Evolutionary conservation across 2,329 filamentous ascomycete species (phyloP).

Genomic region (Fusarium oxysporum): DNA sequence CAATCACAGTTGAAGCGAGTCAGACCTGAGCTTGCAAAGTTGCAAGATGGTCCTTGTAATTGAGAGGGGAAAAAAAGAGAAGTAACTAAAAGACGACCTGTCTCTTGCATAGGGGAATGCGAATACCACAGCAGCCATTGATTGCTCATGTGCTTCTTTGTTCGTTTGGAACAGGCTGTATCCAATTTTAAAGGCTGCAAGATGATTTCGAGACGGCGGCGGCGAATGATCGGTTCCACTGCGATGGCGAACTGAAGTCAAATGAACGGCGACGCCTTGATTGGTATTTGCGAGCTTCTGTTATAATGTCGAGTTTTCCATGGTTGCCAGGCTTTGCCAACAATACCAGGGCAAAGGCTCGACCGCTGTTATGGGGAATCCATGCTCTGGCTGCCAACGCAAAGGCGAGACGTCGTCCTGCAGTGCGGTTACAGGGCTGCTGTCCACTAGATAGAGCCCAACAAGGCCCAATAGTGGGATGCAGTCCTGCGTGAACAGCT

Average conservation of each 20-base stretch:
- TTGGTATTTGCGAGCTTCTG: slow-evolving; percentile 34
- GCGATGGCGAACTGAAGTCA: slow-evolving; percentile 26
- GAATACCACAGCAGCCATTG: slow-evolving; percentile 30
- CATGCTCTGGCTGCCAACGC: slow-evolving; percentile 23
- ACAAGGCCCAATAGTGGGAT: slow-evolving; percentile 35
- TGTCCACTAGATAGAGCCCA: slow-evolving; percentile 28
- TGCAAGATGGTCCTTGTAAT: slow-evolving; percentile 15
- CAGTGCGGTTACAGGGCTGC: slow-evolving; percentile 23
- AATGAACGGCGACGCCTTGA: slow-evolving; percentile 30
- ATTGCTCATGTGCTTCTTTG: background rate
- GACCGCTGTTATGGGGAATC: slow-evolving; percentile 23
- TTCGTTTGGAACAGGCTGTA: slow-evolving; percentile 16
- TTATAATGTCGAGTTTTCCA: slow-evolving; percentile 22
- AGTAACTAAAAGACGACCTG: slow-evolving; percentile 16
- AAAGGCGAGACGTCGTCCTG: slow-evolving; percentile 18
- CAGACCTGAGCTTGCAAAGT: slow-evolving; percentile 41
- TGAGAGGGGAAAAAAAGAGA: background rate
- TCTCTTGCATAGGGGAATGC: slow-evolving; percentile 45
- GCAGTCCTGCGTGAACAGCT: slow-evolving; percentile 18
- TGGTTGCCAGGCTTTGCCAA: slow-evolving; percentile 11
- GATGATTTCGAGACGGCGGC: slow-evolving; percentile 36
- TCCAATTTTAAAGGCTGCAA: slow-evolving; percentile 17
- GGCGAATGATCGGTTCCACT: slow-evolving; percentile 42
- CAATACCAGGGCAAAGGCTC: slow-evolving; percentile 16
- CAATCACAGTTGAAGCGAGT: slow-evolving; percentile 46